Percentiles rank a stretch among this genome's conserved stretches.
Evolutionary conservation across 331 rosid genomes (phyloP).

Genomic region (Rosa hybrid): DNA sequence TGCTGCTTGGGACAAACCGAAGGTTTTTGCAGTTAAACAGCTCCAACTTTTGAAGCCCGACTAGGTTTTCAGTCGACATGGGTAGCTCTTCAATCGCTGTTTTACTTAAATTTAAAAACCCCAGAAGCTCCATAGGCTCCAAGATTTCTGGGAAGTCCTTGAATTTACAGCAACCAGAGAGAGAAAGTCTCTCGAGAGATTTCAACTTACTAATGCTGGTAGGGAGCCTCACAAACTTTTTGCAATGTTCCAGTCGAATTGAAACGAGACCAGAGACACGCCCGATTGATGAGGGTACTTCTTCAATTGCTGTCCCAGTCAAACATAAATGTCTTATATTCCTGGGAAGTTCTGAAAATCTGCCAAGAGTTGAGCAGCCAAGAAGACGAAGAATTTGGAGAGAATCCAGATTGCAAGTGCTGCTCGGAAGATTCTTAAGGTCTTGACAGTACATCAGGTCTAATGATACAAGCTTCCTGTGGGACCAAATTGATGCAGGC

Average conservation of each 20-base stretch:
- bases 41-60: conserved; percentile 3
- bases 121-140: not conserved
- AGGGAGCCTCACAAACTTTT: not conserved
- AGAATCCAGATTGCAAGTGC: not conserved
- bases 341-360: not conserved
- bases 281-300: not conserved
- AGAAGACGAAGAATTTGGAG: not conserved
- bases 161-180: not conserved
- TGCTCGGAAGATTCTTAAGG: not conserved
- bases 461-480: not conserved
- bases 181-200: not conserved
- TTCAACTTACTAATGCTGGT: not conserved
- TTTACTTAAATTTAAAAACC: not conserved
- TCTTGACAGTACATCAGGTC: not conserved
- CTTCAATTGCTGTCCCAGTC: not conserved
- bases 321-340: not conserved
- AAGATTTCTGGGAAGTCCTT: not conserved
- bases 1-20: not conserved
- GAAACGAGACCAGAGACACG: not conserved
- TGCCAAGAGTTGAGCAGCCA: not conserved
- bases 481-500: not conserved
- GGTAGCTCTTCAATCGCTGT: not conserved
- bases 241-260: not conserved
- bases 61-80: not conserved
- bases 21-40: not conserved